Percentiles rank a stretch among this genome's conserved stretches.
Evolutionary conservation across 768 basidiomycete genomes (phyloP).

Genomic region (Naganishia kalamii): DNA sequence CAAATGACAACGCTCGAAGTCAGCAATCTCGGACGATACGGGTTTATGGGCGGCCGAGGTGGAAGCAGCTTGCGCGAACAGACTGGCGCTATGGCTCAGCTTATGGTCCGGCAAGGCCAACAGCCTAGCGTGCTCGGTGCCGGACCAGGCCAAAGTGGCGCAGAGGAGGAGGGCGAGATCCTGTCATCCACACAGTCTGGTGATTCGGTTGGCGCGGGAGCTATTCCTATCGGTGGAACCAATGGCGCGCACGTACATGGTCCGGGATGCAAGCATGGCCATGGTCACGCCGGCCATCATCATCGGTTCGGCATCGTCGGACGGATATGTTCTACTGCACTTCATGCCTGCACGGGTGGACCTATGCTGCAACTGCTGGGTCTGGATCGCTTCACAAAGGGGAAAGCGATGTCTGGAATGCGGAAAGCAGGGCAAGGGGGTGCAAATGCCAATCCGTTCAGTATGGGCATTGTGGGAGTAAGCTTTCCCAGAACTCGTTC

Average conservation of each 20-base stretch:
- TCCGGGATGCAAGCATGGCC: slow-evolving; percentile 17
- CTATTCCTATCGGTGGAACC: not conserved
- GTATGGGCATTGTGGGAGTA: slow-evolving; percentile 57
- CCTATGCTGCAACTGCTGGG: slow-evolving; percentile 83
- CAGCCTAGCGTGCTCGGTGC: slow-evolving; percentile 31
- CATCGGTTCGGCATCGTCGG: slow-evolving; percentile 40
- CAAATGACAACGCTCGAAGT: slow-evolving; percentile 97
- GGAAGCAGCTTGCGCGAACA: slow-evolving; percentile 44
- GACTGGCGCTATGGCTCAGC: slow-evolving; percentile 40
- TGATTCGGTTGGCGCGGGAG: not conserved
- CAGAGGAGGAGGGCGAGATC: slow-evolving; percentile 31
- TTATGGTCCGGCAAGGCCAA: slow-evolving; percentile 11
- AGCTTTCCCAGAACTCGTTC: slow-evolving; percentile 2
- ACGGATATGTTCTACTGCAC: slow-evolving; percentile 43
- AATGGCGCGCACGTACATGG: not conserved
- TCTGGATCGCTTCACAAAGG: slow-evolving; percentile 87
- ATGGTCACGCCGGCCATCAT: slow-evolving; percentile 40
- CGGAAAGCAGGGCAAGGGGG: slow-evolving; percentile 65
- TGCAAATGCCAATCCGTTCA: slow-evolving; percentile 68
- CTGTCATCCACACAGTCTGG: slow-evolving; percentile 13
- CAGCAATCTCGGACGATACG: slow-evolving; percentile 86
- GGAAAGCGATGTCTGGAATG: slow-evolving; percentile 80
- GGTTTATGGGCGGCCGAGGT: slow-evolving; percentile 87
- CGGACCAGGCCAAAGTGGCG: slow-evolving; percentile 34
- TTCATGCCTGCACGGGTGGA: slow-evolving; percentile 26